A percentile compares a stretch with the other conserved stretches of the same genome.
Conservation (phyloP, 1,284 basidiomycete species). For the Vanrija humicola region DNA sequence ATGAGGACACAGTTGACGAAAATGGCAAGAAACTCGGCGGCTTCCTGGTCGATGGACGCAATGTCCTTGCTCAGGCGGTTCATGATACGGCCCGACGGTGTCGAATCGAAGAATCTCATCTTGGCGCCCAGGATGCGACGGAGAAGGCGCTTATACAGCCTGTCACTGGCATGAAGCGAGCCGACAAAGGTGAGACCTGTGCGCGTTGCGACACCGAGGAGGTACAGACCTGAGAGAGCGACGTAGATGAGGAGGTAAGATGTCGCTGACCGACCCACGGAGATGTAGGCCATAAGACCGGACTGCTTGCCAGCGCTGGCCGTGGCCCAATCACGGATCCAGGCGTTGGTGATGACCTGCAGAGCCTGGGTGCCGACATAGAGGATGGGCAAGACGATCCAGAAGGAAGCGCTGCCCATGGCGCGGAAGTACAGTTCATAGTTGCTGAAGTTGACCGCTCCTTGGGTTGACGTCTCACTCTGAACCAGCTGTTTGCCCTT, state of each 20-base stretch:
- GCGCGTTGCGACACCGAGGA: slow-evolving; percentile 38
- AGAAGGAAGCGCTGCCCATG: slow-evolving; percentile 37
- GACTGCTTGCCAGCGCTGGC: slow-evolving; percentile 7
- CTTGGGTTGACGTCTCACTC: slow-evolving; percentile 35
- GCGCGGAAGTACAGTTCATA: slow-evolving; percentile 43
- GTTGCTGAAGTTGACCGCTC: slow-evolving; percentile 33
- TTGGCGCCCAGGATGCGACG: slow-evolving; percentile 45
- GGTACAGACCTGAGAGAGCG: slow-evolving; percentile 35
- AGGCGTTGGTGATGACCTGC: slow-evolving; percentile 45
- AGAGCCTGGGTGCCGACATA: slow-evolving; percentile 41
- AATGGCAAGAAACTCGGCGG: slow-evolving; percentile 45
- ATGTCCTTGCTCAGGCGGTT: slow-evolving; percentile 54
- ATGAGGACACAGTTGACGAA: slow-evolving; percentile 40
- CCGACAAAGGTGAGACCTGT: slow-evolving; percentile 40
- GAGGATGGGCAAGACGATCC: slow-evolving; percentile 33
- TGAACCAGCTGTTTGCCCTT: slow-evolving; percentile 45
- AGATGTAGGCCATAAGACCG: neutral
- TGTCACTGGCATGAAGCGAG: slow-evolving; percentile 35
- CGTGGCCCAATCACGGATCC: slow-evolving; percentile 48
- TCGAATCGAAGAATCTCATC: slow-evolving; percentile 50
- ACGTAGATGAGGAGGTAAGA: slow-evolving; percentile 44
- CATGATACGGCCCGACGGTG: slow-evolving; percentile 52
- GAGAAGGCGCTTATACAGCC: slow-evolving; percentile 38
- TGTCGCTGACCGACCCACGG: slow-evolving; percentile 2
- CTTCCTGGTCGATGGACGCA: slow-evolving; percentile 52